Conservation (phyloP, 768 basidiomycete species). For the Lactarius quietus region DNA sequence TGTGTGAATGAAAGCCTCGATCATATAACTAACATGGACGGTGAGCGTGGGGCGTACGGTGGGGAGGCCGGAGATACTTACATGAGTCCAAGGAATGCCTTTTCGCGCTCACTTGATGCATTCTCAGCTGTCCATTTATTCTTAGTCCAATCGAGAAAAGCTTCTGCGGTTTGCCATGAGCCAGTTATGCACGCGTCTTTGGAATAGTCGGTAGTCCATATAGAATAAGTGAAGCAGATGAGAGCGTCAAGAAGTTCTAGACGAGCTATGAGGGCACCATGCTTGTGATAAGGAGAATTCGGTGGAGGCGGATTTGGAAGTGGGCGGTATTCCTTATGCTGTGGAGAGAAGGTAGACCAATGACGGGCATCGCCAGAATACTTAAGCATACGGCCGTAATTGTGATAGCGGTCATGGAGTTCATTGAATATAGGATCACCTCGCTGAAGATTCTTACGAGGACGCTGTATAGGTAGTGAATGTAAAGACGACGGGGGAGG, state of each 20-base stretch:
- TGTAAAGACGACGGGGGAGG: conserved; percentile 33
- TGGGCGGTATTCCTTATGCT: conserved; percentile 61
- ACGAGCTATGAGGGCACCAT: conserved; percentile 70
- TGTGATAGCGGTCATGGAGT: conserved; percentile 67
- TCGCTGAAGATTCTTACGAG: conserved; percentile 48
- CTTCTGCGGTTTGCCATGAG: conserved; percentile 66
- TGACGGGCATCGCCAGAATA: conserved; percentile 80
- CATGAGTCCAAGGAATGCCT: conserved; percentile 75
- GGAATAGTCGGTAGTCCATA: conserved; percentile 74
- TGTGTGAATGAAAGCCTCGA: conserved; percentile 68
- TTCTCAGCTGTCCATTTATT: conserved; percentile 55
- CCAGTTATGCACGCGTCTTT: conserved; percentile 52
- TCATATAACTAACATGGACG: conserved; percentile 58
- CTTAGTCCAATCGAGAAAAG: conserved; percentile 70
- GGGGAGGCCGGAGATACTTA: conserved; percentile 41
- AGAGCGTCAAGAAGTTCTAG: conserved; percentile 80
- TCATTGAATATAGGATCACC: conserved; percentile 52
- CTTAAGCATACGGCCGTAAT: conserved; percentile 69
- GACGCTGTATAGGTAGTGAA: conserved; percentile 59
- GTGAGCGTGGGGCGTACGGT: conserved; percentile 32
- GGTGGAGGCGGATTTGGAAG: conserved; percentile 60
- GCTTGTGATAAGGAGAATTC: conserved; percentile 69
- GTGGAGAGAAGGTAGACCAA: conserved; percentile 65
- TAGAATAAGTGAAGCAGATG: conserved; percentile 76
- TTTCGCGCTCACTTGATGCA: conserved; percentile 45